phyloP scores from a whole-genome alignment of 1,284 basidiomycete genomes.

The Ceratobasidium sp. region DNA sequence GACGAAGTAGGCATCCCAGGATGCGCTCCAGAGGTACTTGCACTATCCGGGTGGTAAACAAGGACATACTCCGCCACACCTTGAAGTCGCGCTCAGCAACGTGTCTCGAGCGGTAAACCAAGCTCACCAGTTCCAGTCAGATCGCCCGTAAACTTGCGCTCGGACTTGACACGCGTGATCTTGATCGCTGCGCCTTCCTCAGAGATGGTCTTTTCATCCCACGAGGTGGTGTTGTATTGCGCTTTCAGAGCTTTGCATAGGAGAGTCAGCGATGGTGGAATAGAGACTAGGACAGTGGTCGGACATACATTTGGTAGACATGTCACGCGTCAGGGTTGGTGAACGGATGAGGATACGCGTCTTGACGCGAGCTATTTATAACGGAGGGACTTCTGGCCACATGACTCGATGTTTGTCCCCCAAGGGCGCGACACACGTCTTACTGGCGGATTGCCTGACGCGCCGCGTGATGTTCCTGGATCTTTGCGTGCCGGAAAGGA shows the following conservation, averaged over 20 bases:
- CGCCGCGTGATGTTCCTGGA: too few species aligned
- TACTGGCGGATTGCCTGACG: too few species aligned
- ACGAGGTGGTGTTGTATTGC: constrained; percentile 3
- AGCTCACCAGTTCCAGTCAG: constrained; percentile 34
- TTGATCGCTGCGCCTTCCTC: constrained; percentile 27
- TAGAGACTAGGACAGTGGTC: background rate
- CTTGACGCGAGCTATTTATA: too few species aligned
- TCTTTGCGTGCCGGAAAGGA: too few species aligned
- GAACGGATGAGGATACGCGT: background rate
- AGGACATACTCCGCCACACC: constrained; percentile 38
- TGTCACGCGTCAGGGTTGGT: background rate
- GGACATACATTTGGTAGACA: constrained; percentile 21
- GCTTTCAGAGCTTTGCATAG: constrained; percentile 14
- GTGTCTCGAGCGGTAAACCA: background rate
- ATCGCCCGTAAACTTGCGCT: constrained; percentile 39
- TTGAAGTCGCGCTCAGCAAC: background rate
- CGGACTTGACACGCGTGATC: constrained; percentile 33
- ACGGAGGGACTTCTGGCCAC: too few species aligned
- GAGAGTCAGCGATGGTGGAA: background rate
- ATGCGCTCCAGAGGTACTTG: constrained; percentile 23
- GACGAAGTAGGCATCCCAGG: constrained; percentile 34
- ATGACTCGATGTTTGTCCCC: too few species aligned
- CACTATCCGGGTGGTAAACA: constrained; percentile 32
- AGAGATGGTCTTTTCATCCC: constrained; percentile 36
- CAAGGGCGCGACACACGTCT: too few species aligned